A percentile compares a stretch with the other conserved stretches of the same genome.
These are phyloP conservation scores for Backusella tuberculispora DNA, from an alignment of 192 early-diverging fungal genomes.

Conservation along the genomic window DNA sequence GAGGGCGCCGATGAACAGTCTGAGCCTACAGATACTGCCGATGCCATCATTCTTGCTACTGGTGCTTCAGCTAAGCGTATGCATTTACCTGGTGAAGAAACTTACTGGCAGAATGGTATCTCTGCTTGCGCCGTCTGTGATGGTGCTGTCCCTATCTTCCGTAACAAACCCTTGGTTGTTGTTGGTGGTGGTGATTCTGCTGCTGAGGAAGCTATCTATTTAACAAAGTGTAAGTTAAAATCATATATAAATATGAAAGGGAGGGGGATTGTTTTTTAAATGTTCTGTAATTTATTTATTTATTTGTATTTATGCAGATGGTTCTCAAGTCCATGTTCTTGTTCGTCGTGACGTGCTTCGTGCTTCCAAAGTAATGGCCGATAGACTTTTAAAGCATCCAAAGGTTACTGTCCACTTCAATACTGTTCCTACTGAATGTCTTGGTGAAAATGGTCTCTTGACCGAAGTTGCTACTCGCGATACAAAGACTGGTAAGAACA, in stretches of 20 bases:
- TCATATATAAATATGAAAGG: background rate
- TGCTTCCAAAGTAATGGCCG: conserved; percentile 97
- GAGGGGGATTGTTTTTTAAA: background rate
- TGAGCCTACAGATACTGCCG: conserved; percentile 73
- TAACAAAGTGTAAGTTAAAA: conserved; percentile 79
- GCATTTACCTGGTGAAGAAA: conserved; percentile 86
- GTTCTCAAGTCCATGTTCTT: conserved; percentile 90
- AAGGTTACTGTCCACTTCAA: conserved; percentile 95
- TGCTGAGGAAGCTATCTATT: conserved; percentile 93
- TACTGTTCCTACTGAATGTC: conserved; percentile 80
- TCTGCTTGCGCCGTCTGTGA: conserved; percentile 99
- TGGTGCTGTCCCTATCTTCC: conserved; percentile 96
- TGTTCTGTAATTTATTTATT: background rate
- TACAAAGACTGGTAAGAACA: conserved; percentile 68
- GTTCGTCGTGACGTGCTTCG: conserved; percentile 95
- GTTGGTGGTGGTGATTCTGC: conserved; percentile 97
- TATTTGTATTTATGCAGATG: conserved; percentile 40
- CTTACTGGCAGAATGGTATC: conserved; percentile 97
- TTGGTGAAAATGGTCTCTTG: conserved; percentile 84
- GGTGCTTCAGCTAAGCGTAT: conserved; percentile 96
- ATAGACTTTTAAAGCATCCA: conserved; percentile 80
- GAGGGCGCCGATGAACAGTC: conserved; percentile 77
- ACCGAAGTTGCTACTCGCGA: conserved; percentile 74
- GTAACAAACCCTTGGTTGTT: conserved; percentile 93
- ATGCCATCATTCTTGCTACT: conserved; percentile 90